Evolutionary conservation across 257 asterid species (phyloP).

Genomic region (Solanum commersonii): DNA sequence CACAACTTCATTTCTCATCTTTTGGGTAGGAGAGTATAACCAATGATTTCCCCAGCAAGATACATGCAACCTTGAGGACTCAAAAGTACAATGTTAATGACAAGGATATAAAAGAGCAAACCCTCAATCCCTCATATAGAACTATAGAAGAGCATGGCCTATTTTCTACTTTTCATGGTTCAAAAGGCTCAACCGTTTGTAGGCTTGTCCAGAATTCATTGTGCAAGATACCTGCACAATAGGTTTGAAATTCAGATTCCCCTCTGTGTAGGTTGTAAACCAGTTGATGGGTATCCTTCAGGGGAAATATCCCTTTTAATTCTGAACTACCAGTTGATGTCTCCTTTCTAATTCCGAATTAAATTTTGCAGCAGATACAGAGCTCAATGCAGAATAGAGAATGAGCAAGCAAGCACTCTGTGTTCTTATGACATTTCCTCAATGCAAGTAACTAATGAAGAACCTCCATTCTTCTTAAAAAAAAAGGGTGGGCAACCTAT

Average conservation of each 20-base stretch:
- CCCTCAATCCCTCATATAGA: neutral
- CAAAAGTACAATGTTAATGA: neutral
- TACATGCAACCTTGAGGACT: neutral
- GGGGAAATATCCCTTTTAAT: neutral
- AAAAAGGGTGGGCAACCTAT: neutral
- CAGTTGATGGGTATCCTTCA: neutral
- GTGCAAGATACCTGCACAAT: neutral
- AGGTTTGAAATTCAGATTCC: neutral
- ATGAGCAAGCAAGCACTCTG: neutral
- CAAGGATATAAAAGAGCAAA: neutral
- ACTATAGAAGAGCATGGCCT: neutral
- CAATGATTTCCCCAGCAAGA: neutral
- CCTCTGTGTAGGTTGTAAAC: neutral
- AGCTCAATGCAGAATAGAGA: neutral
- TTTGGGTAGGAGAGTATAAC: neutral
- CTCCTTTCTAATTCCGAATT: neutral
- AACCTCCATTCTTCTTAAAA: neutral
- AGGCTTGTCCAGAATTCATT: neutral
- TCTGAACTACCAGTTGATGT: neutral
- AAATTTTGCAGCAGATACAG: neutral
- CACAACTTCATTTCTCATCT: neutral
- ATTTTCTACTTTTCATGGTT: neutral
- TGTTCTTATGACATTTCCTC: neutral
- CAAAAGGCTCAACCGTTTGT: neutral
- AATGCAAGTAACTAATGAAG: neutral